These are phyloP conservation scores for Termitomyces sp. DNA, from an alignment of 768 basidiomycete genomes.

Conservation along the genomic window DNA sequence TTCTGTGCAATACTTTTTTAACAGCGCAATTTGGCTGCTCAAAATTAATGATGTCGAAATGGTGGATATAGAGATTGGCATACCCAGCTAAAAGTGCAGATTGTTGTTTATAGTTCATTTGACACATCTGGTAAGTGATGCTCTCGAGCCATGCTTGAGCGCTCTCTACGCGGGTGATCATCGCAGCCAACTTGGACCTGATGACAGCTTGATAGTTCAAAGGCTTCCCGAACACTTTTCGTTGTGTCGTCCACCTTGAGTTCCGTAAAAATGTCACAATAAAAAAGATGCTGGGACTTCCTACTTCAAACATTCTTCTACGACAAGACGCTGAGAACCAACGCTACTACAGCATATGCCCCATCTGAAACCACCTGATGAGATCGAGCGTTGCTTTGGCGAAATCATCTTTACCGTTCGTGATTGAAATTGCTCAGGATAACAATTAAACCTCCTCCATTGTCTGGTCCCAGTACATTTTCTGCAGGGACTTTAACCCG, in stretches of 20 bases:
- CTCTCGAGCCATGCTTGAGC: constrained; percentile 86
- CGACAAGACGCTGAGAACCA: constrained; percentile 52
- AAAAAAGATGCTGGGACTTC: constrained; percentile 9
- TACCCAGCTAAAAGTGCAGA: constrained; percentile 70
- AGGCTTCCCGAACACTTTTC: constrained; percentile 76
- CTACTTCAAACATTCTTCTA: constrained; percentile 73
- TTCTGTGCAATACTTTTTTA: constrained; percentile 76
- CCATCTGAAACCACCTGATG: constrained; percentile 38
- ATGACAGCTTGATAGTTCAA: constrained; percentile 68
- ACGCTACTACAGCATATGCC: constrained; percentile 58
- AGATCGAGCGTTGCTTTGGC: not conserved
- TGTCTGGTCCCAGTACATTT: constrained; percentile 53
- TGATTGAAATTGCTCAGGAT: constrained; percentile 79
- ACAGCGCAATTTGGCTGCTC: constrained; percentile 63
- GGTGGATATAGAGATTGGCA: constrained; percentile 9
- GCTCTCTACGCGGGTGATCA: constrained; percentile 79
- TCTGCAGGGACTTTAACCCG: constrained; percentile 39
- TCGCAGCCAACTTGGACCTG: constrained; percentile 67
- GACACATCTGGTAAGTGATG: constrained; percentile 82
- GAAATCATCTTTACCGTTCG: constrained; percentile 49
- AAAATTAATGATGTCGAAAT: not conserved
- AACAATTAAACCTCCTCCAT: constrained; percentile 40
- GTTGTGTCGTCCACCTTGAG: constrained; percentile 66
- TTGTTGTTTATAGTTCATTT: constrained; percentile 81
- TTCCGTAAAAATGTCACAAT: not conserved